A percentile compares a stretch with the other conserved stretches of the same genome.
phyloP scores from a whole-genome alignment of 176 grass and related monocot species.

The Cenchrus fungigraminus region DNA sequence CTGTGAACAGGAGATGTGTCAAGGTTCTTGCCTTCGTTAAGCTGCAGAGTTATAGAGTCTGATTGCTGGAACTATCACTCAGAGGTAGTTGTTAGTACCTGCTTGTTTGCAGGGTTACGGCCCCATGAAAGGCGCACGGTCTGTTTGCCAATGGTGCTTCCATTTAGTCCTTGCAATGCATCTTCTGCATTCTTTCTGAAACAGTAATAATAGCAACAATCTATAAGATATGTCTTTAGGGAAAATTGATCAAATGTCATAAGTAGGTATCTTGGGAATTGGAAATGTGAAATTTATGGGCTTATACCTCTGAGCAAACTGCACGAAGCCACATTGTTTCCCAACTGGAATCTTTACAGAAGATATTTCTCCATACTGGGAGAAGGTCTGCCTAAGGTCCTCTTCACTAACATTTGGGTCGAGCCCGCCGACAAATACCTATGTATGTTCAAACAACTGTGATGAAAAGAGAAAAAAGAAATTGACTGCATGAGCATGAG shows the following conservation, averaged over 20 bases:
- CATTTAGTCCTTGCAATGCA: constrained; percentile 87
- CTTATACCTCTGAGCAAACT: constrained; percentile 84
- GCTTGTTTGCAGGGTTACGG: constrained; percentile 91
- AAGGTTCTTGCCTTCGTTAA: constrained; percentile 7
- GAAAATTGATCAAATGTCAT: background rate
- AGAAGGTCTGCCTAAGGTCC: constrained; percentile 81
- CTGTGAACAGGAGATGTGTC: constrained; percentile 41
- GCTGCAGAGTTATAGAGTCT: background rate
- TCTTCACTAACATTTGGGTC: constrained; percentile 89
- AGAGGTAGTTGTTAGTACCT: constrained; percentile 43
- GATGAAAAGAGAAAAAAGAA: background rate
- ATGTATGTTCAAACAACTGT: constrained; percentile 23
- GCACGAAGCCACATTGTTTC: constrained; percentile 95
- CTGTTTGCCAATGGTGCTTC: constrained; percentile 79
- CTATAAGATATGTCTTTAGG: background rate
- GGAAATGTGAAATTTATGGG: background rate
- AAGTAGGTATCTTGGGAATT: background rate
- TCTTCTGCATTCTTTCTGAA: constrained; percentile 86
- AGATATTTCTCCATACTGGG: constrained; percentile 85
- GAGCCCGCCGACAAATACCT: constrained; percentile 99
- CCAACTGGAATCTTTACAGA: constrained; percentile 94
- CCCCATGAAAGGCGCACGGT: constrained; percentile 94
- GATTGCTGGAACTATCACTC: background rate
- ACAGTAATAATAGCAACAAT: background rate
- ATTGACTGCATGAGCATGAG: constrained; percentile 16